A percentile compares a stretch with the other conserved stretches of the same genome.
Evolutionary conservation across 371 early-diverging fungal species (phyloP).

Genomic region (Lichtheimia ramosa): DNA sequence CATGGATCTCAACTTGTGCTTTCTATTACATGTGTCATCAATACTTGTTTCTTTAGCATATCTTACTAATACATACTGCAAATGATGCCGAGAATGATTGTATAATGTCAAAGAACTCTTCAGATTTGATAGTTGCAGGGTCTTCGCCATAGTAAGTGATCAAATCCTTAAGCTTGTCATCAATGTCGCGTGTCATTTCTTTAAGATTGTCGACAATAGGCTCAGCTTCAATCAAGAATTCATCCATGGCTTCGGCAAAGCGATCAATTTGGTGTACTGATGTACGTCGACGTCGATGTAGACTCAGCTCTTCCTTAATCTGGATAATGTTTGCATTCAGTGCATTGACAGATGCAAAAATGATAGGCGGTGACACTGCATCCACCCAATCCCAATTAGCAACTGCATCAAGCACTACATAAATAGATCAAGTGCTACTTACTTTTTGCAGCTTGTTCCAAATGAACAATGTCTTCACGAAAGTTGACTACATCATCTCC

Average conservation of each 20-base stretch:
- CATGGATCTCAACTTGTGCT: constrained; percentile 27
- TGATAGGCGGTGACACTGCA: constrained; percentile 60
- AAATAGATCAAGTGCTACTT: constrained; percentile 8
- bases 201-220: constrained; percentile 39
- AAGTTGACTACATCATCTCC: constrained; percentile 61
- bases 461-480: constrained; percentile 66
- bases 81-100: constrained; percentile 40
- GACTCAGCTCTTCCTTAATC: constrained; percentile 60
- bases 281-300: constrained; percentile 25
- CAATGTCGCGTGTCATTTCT: constrained; percentile 40
- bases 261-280: constrained; percentile 56
- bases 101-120: constrained; percentile 82
- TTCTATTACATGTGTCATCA: constrained; percentile 5
- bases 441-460: constrained; percentile 71
- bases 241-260: constrained; percentile 68
- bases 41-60: not conserved
- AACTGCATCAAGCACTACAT: too few species aligned
- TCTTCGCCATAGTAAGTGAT: constrained; percentile 85
- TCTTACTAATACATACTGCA: constrained; percentile 24
- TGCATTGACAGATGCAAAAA: constrained; percentile 62
- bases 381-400: too few species aligned
- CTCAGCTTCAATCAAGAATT: constrained; percentile 42
- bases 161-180: constrained; percentile 60
- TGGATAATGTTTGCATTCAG: constrained; percentile 55
- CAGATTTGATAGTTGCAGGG: constrained; percentile 69